Evolutionary conservation across 164 flowering plant genomes (phyloP), one percentile per base, ranked within the genome.

Genomic region (Umbellularia californica): DNA sequence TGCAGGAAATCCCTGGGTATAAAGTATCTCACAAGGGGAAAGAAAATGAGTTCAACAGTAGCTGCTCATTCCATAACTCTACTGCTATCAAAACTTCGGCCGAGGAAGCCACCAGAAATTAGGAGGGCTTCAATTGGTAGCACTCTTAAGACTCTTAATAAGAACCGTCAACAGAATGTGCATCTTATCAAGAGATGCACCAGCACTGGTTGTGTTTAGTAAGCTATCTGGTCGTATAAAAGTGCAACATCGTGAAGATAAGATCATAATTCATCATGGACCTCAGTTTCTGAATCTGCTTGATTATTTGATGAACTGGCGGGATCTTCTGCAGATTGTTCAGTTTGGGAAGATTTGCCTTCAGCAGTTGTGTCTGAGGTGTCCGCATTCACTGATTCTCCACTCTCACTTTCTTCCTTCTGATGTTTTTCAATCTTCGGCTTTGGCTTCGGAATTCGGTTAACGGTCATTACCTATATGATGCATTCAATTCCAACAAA

Each of bases 361-460:
- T 77, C 78, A 17, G 79, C 69, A 35, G 81, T 55, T 23, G 81
- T 60, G 47, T 65, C 66, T 5, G 81, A 60, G 9, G 75, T 33
- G 51, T 30, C 73, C 17, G 51, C 69, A 63, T 73, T 70, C 47
- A 77, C 80, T 6, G 33, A 60, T 66, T 20, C 80, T 23, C 47
- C 74, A 71, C 77, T 81, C 12, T 81, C 88, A 0, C 88, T 83
- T 80, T 90, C 93, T 72, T 87, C 90, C 82, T 81, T 90, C n/a
- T 58, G 68, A 22, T 92, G 90, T 80, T 89, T 91, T 85, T 90
- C 97, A 62, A 89, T 78, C 73, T 95, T 92, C 5, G 97, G 99
- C 85, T 92, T 95, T 71, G 99, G 99, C 84, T 95, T 93, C 30
- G 97, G 95, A 65, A 96, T 94, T 84, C 80, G 85, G 58, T 92